These are phyloP conservation scores for Pogostemon cablin DNA, from an alignment of 257 asterid genomes.

Conservation along the genomic window DNA sequence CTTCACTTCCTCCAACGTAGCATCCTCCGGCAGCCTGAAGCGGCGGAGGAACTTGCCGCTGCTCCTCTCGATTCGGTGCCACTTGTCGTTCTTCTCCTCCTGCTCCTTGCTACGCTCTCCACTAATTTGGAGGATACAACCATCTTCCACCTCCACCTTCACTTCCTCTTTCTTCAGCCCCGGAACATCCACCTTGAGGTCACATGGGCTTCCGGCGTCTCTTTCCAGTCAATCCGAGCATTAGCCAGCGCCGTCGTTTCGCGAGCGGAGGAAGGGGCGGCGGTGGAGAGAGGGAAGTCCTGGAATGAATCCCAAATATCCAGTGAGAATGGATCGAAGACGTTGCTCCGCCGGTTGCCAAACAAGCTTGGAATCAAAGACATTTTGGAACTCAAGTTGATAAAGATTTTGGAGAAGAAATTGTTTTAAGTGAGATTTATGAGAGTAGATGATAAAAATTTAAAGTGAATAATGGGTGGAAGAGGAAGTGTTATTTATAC, in stretches of 20 bases:
- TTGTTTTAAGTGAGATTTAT: too few species aligned
- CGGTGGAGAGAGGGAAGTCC: slow-evolving; percentile 7
- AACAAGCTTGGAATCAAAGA: slow-evolving; percentile 30
- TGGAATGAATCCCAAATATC: slow-evolving; percentile 26
- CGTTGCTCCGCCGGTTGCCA: slow-evolving; percentile 24
- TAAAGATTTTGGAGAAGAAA: too few species aligned
- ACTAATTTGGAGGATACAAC: slow-evolving; percentile 7
- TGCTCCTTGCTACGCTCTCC: slow-evolving; percentile 44
- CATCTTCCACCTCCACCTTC: too few species aligned
- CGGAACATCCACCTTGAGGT: slow-evolving; percentile 26
- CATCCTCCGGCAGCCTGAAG: too few species aligned
- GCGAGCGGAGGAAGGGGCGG: not conserved
- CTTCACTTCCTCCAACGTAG: too few species aligned
- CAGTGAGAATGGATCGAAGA: slow-evolving; percentile 27
- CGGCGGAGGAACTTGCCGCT: slow-evolving; percentile 18
- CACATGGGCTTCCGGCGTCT: slow-evolving; percentile 21
- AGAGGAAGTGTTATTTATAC: too few species aligned
- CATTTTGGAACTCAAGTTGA: not conserved
- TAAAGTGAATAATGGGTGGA: too few species aligned
- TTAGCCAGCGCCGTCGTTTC: slow-evolving; percentile 30
- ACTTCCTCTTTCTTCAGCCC: slow-evolving; percentile 2
- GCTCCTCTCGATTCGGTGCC: slow-evolving; percentile 43
- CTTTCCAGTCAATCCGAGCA: slow-evolving; percentile 41
- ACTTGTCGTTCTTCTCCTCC: slow-evolving; percentile 43
- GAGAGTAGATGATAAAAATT: too few species aligned